Evolutionary conservation across 2,329 filamentous ascomycete genomes (phyloP).

Genomic region (Lasiodiplodia theobromae): DNA sequence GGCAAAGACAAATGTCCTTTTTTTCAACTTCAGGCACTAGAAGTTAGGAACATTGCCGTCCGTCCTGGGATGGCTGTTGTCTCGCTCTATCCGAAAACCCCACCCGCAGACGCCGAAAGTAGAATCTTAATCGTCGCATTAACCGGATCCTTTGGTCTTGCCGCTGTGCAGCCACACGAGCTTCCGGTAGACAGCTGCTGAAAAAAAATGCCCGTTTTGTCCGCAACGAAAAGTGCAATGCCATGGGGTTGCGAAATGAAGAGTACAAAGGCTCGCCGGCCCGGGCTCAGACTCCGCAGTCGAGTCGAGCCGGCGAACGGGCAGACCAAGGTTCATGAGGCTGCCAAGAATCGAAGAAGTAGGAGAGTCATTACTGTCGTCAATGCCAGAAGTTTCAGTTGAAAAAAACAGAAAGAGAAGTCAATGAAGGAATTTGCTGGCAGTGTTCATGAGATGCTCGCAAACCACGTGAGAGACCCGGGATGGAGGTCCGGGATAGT

Average conservation of each 20-base stretch:
- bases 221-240: slow-evolving; percentile 22
- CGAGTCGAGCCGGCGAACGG: background rate
- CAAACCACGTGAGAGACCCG: slow-evolving; percentile 24
- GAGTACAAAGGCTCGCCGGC: slow-evolving; percentile 22
- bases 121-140: slow-evolving; percentile 14
- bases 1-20: background rate
- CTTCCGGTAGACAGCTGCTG: background rate
- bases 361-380: slow-evolving; percentile 30
- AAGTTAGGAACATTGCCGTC: slow-evolving; percentile 19
- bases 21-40: slow-evolving; percentile 17
- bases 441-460: slow-evolving; percentile 20
- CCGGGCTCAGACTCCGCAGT: background rate
- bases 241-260: slow-evolving; percentile 27
- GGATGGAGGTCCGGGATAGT: slow-evolving; percentile 18
- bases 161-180: background rate
- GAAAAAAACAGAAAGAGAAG: slow-evolving; percentile 4
- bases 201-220: slow-evolving; percentile 11
- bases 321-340: slow-evolving; percentile 26
- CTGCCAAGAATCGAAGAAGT: slow-evolving; percentile 19
- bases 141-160: slow-evolving; percentile 7
- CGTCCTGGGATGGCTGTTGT: background rate
- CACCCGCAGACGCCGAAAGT: slow-evolving; percentile 17
- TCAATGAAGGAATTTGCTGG: slow-evolving; percentile 19
- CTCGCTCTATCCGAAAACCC: slow-evolving; percentile 13
- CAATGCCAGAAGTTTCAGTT: slow-evolving; percentile 24